phyloP scores from a whole-genome alignment of 2,329 filamentous ascomycete species.

The Hymenoscyphus infarciens region DNA sequence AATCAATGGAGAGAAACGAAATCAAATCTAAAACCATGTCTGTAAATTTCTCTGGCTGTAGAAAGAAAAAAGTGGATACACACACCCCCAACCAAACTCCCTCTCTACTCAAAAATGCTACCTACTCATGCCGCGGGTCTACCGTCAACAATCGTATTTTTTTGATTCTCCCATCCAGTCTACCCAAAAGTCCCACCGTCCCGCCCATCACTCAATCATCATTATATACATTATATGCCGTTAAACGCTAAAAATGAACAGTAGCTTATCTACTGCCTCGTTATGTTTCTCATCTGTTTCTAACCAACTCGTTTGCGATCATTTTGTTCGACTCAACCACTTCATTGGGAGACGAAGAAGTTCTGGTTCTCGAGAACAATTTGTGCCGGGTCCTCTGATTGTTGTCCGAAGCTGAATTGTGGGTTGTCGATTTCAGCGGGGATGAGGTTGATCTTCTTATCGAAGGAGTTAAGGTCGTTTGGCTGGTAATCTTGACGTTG shows the following conservation, averaged over 20 bases:
- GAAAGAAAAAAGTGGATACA: background rate
- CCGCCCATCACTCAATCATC: conserved; percentile 16
- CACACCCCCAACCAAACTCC: background rate
- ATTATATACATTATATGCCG: conserved; percentile 21
- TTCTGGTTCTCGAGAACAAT: conserved; percentile 27
- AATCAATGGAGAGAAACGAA: background rate
- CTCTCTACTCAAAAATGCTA: conserved; percentile 16
- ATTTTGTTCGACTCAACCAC: background rate
- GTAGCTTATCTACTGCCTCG: background rate
- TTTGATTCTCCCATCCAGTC: conserved; percentile 6
- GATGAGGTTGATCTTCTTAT: conserved; percentile 20
- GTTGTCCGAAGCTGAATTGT: conserved; percentile 17
- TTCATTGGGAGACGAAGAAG: conserved; percentile 13
- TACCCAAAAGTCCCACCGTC: conserved; percentile 5
- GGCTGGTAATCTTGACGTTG: conserved; percentile 3
- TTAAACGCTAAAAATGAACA: background rate
- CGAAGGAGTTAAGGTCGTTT: background rate
- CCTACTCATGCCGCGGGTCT: conserved; percentile 25
- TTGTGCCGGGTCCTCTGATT: conserved; percentile 24
- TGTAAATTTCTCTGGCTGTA: conserved; percentile 7
- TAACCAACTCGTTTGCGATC: background rate
- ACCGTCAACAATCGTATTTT: conserved; percentile 22
- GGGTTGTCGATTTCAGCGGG: conserved; percentile 20
- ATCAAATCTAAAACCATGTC: conserved; percentile 14
- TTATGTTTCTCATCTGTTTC: background rate